Evolutionary conservation across 75 land plant genomes (phyloP).

Genomic region (Sequoia sempervirens): DNA sequence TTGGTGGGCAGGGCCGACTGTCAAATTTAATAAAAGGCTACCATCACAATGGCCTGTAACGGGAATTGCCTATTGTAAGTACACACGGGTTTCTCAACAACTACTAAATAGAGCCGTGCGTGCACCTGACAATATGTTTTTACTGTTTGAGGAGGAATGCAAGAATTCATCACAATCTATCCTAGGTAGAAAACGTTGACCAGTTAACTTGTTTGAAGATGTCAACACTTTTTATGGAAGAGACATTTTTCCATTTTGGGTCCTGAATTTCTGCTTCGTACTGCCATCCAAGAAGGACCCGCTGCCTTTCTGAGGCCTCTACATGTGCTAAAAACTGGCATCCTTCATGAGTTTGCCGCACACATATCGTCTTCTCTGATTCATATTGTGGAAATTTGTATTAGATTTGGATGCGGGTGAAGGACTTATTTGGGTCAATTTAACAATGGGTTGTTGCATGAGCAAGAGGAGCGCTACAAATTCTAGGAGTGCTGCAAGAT

Average conservation of each 20-base stretch:
- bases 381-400: background rate
- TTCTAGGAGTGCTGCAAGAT: slow-evolving; percentile 49
- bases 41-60: too few relatives aligned
- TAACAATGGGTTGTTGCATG: slow-evolving; percentile 67
- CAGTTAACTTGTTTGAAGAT: background rate
- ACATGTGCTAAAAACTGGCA: background rate
- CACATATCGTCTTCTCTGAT: background rate
- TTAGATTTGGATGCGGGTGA: too few relatives aligned
- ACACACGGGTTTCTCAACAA: background rate
- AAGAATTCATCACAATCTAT: background rate
- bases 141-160: too few relatives aligned
- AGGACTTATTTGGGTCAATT: background rate
- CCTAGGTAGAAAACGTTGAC: background rate
- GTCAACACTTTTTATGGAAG: background rate
- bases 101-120: background rate
- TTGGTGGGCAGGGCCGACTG: too few relatives aligned
- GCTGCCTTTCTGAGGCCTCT: background rate
- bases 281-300: background rate
- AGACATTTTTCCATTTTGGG: background rate
- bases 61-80: too few relatives aligned
- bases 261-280: background rate
- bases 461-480: slow-evolving; percentile 45
- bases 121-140: background rate
- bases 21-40: too few relatives aligned
- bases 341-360: background rate